Conservation (phyloP, 1,284 basidiomycete genomes). For the Coriolopsis trogii region DNA sequence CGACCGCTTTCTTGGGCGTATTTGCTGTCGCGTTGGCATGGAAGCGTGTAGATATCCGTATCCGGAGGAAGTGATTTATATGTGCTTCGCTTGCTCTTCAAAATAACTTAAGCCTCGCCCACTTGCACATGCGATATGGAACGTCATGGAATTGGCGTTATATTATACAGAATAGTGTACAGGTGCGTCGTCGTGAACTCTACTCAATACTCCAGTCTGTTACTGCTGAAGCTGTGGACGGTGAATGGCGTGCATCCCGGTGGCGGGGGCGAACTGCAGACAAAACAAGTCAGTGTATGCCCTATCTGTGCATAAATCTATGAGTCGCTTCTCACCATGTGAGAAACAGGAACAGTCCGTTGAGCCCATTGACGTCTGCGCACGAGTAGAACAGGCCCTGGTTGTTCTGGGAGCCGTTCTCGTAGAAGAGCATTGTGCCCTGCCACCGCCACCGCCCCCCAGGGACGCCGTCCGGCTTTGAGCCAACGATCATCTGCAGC, state of each 20-base stretch:
- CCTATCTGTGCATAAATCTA: no score
- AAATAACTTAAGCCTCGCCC: constrained; percentile 18
- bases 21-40: constrained; percentile 64
- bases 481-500: constrained; percentile 48
- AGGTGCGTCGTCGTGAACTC: background rate
- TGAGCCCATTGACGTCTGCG: constrained; percentile 37
- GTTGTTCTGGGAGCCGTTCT: constrained; percentile 46
- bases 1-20: constrained; percentile 64
- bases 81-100: constrained; percentile 9
- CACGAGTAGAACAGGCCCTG: constrained; percentile 57
- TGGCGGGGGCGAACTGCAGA: constrained; percentile 26
- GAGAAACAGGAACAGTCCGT: constrained; percentile 52
- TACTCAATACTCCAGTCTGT: constrained; percentile 7
- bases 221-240: constrained; percentile 46
- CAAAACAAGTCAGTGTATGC: no score
- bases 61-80: constrained; percentile 49
- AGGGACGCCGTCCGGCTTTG: constrained; percentile 41
- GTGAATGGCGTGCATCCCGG: constrained; percentile 46
- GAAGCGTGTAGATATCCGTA: constrained; percentile 67
- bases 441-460: constrained; percentile 56
- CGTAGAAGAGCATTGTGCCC: constrained; percentile 58
- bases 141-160: background rate
- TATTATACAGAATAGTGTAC: constrained; percentile 19
- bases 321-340: constrained; percentile 42
- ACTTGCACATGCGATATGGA: background rate